Evolutionary conservation across 768 basidiomycete genomes (phyloP).

Genomic region (Tylopilus vinaceipallidus): DNA sequence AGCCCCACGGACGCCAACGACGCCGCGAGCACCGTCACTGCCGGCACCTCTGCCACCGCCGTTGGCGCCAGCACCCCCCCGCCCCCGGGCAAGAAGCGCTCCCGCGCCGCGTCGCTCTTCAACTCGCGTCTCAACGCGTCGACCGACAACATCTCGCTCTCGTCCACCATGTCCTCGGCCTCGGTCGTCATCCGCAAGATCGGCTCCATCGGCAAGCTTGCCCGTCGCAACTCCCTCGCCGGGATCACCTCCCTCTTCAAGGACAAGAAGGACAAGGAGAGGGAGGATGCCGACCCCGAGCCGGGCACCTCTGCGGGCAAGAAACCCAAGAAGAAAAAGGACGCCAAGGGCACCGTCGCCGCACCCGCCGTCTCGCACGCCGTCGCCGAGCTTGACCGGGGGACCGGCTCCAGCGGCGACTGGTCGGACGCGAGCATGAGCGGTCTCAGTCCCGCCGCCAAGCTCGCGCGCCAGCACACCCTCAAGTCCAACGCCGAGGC

Average conservation of each 20-base stretch:
- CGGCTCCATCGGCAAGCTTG: slow-evolving; percentile 85
- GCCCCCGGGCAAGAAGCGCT: slow-evolving; percentile 58
- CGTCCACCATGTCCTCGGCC: slow-evolving; percentile 91
- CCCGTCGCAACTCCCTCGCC: slow-evolving; percentile 82
- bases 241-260: slow-evolving; percentile 95
- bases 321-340: slow-evolving; percentile 51
- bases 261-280: slow-evolving; percentile 59
- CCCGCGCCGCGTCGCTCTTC: slow-evolving; percentile 74
- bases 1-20: slow-evolving; percentile 27
- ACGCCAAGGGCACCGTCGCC: slow-evolving; percentile 61
- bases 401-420: slow-evolving; percentile 40
- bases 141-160: slow-evolving; percentile 94
- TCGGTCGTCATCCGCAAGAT: slow-evolving; percentile 97
- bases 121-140: slow-evolving; percentile 85
- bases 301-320: slow-evolving; percentile 35
- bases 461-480: slow-evolving; percentile 87
- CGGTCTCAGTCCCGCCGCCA: slow-evolving; percentile 87
- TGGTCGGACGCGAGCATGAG: slow-evolving; percentile 61
- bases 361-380: slow-evolving; percentile 77
- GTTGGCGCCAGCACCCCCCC: slow-evolving; percentile 18
- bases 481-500: slow-evolving; percentile 72
- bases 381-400: slow-evolving; percentile 79
- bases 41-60: slow-evolving; percentile 31
- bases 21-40: slow-evolving; percentile 37
- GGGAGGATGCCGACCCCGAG: slow-evolving; percentile 34